Evolutionary conservation across 179 eudicot genomes (phyloP).

Genomic region (Beta lomatogona): DNA sequence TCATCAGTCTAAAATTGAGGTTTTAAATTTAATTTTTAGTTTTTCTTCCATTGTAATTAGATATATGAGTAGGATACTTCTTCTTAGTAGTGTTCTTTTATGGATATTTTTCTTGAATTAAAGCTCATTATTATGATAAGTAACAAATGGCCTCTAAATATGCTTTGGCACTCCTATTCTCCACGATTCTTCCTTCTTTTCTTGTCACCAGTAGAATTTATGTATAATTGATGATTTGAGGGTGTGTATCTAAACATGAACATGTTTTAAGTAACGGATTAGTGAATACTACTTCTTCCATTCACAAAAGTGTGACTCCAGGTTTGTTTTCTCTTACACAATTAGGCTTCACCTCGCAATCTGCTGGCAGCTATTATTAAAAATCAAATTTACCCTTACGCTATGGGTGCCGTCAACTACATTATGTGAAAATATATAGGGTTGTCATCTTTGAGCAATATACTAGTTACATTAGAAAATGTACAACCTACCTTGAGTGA

Average conservation of each 20-base stretch:
- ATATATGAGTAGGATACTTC: too few relatives aligned
- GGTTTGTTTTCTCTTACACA: not conserved
- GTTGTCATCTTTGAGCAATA: not conserved
- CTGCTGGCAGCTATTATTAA: not conserved
- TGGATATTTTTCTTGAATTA: not conserved
- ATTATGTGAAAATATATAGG: not conserved
- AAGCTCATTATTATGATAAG: not conserved
- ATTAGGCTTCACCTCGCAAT: too few relatives aligned
- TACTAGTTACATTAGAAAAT: not conserved
- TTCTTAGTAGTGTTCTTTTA: too few relatives aligned
- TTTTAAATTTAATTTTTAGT: too few relatives aligned
- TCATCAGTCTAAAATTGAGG: too few relatives aligned
- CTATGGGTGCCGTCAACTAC: not conserved
- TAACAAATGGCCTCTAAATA: not conserved
- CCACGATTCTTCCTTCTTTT: not conserved
- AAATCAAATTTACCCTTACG: not conserved
- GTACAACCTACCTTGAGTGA: not conserved
- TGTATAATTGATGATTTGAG: too few relatives aligned
- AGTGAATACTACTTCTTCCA: not conserved
- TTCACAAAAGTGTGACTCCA: not conserved
- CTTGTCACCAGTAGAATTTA: not conserved
- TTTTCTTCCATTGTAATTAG: too few relatives aligned
- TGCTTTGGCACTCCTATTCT: not conserved
- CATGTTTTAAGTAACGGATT: not conserved
- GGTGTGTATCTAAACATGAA: not conserved